Percentiles rank a stretch among this genome's conserved stretches.
Evolutionary conservation across 768 basidiomycete species (phyloP).

Genomic region (Suillus plorans): DNA sequence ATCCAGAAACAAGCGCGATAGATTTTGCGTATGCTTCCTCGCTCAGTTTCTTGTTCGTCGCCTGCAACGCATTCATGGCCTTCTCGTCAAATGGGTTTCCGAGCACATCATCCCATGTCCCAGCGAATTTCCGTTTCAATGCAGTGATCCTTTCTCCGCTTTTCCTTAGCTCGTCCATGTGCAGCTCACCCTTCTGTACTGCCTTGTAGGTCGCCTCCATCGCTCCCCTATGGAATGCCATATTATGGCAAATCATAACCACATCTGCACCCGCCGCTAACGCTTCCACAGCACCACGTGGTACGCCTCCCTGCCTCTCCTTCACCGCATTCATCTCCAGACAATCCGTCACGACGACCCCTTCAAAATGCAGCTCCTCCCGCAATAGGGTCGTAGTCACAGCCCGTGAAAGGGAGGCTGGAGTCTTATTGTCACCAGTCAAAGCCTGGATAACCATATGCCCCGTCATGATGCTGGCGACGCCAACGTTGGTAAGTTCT

Average conservation of each 20-base stretch:
- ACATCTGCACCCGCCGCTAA: conserved; percentile 67
- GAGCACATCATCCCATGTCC: conserved; percentile 44
- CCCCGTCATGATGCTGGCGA: conserved; percentile 69
- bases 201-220: conserved; percentile 53
- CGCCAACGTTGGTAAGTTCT: conserved; percentile 37
- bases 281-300: conserved; percentile 54
- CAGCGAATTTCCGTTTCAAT: conserved; percentile 53
- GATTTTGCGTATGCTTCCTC: conserved; percentile 45
- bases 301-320: conserved; percentile 40
- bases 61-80: conserved; percentile 31
- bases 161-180: conserved; percentile 34
- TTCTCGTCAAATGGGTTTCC: conserved; percentile 24
- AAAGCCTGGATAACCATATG: conserved; percentile 69
- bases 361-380: conserved; percentile 48
- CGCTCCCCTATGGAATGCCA: conserved; percentile 51
- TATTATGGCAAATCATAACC: conserved; percentile 74
- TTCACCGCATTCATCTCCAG: conserved; percentile 73
- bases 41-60: conserved; percentile 42
- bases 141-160: conserved; percentile 46
- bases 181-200: conserved; percentile 42
- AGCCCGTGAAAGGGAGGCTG: conserved; percentile 55
- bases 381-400: conserved; percentile 57
- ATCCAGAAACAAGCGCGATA: conserved; percentile 47
- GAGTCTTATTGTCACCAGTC: conserved; percentile 48
- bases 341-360: conserved; percentile 72